These are phyloP conservation scores for Juncus inflexus DNA, from an alignment of 176 grass and related monocot genomes.

Conservation along the genomic window DNA sequence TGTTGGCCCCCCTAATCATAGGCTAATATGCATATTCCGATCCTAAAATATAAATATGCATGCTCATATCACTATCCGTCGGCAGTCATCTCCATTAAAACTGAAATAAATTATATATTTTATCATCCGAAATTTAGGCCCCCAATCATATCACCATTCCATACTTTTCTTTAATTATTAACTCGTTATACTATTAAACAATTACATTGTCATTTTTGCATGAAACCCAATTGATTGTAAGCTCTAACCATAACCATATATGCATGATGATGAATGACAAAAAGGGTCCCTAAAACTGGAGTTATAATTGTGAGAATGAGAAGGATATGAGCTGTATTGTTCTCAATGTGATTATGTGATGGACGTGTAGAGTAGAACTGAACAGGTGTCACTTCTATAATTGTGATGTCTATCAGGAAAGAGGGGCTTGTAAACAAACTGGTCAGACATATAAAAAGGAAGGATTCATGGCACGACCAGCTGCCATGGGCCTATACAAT, in stretches of 20 bases:
- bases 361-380: not conserved
- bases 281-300: not conserved
- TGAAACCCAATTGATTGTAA: too few species aligned
- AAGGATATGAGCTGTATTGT: conserved; percentile 3
- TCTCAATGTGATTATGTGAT: too few species aligned
- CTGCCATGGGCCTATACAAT: conserved; percentile 34
- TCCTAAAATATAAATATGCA: not conserved
- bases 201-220: too few species aligned
- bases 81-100: not conserved
- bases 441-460: conserved; percentile 13
- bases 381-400: conserved; percentile 30
- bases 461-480: conserved; percentile 24
- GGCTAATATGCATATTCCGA: not conserved
- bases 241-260: too few species aligned
- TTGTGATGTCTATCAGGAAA: conserved; percentile 13
- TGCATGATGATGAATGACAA: too few species aligned
- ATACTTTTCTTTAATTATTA: not conserved
- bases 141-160: not conserved
- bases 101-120: not conserved
- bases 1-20: conserved; percentile 5
- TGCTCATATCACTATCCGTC: conserved; percentile 1
- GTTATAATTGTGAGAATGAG: not conserved
- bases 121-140: conserved; percentile 3
- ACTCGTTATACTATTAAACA: too few species aligned
- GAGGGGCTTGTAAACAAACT: conserved; percentile 13